Conservation (phyloP, 2,329 filamentous ascomycete genomes). For the Pseudogymnoascus sp. region DNA sequence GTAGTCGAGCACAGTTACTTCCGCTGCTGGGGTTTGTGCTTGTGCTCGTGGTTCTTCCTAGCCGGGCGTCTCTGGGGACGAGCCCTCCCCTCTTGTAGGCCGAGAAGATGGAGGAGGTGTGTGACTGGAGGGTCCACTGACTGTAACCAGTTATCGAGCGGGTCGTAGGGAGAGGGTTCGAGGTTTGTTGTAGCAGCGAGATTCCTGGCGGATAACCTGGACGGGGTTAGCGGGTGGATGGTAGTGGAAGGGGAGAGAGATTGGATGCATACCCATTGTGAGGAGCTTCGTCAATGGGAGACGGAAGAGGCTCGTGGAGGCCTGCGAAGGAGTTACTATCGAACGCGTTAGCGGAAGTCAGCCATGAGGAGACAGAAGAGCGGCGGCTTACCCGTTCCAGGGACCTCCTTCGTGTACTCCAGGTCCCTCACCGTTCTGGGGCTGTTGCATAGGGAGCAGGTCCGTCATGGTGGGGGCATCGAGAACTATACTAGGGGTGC, state of each 20-base stretch:
- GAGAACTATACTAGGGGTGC: not conserved
- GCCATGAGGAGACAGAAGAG: not conserved
- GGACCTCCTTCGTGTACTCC: not conserved
- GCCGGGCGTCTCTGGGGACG: not conserved
- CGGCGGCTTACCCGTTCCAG: not conserved
- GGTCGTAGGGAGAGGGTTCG: not conserved
- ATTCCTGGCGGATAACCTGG: not conserved
- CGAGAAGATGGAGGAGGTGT: not conserved
- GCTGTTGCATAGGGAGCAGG: not conserved
- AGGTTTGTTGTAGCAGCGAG: not conserved
- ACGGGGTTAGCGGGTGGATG: not conserved
- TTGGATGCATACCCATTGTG: not conserved
- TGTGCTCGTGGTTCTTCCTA: not conserved
- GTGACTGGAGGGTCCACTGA: not conserved
- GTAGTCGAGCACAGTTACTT: not conserved
- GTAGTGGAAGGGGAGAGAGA: not conserved
- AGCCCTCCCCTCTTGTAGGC: not conserved
- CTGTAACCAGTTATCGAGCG: not conserved
- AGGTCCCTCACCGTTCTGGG: not conserved
- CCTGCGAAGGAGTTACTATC: not conserved
- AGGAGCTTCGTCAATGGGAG: not conserved
- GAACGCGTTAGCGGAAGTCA: not conserved
- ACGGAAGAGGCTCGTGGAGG: not conserved
- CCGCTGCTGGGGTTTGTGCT: not conserved
- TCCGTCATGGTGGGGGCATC: not conserved